Base-by-base conservation (phyloP, 306 rosid species). In the Fagus sylvatica region DNA sequence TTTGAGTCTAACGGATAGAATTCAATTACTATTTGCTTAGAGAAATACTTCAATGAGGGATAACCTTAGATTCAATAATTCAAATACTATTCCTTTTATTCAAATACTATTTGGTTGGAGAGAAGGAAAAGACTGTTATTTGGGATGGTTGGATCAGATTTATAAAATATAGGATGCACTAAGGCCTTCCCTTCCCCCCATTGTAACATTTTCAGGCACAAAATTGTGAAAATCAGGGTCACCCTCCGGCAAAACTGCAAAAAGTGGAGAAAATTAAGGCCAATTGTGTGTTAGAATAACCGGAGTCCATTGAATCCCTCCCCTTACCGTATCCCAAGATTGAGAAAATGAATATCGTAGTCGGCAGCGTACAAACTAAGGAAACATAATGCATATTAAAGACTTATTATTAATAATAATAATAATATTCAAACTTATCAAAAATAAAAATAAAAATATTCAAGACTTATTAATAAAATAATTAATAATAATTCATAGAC, bases 301-400 rank as follows among this genome's bases (percentile, higher is more conserved):
- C 17, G 3, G n/a, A 59, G 12, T 17, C 16, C 48, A 48, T 65
- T 53, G 71, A 70, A 70, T 43, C n/a, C 9, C 51, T 46, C 59
- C 40, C 40, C 6, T 12, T 2, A 4, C 40, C 75, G 70, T 70
- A 60, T 55, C 69, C 73, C 77, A 62, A 51, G 65, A 69, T 46
- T 42, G 60, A 53, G 60, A 54, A 60, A 66, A 55, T 42, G 78
- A 43, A 39, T n/a, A 17, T 79, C 84, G 78, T 80, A 87, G 89
- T 90, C 91, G 91, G 90, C 89, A 86, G 87, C 87, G 83, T 87
- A 87, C 70, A 73, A 73, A 53, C 59, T 65, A 67, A 80, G 84
- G 77, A 73, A 79, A 51, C 69, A 13, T 56, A 76, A 70, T 13
- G 6, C 19, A 46, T 1, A 67, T 61, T 80, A 69, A 61, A 84